Base-by-base conservation (phyloP, 495 filamentous ascomycete genomes). In the Penicillium salamii region DNA sequence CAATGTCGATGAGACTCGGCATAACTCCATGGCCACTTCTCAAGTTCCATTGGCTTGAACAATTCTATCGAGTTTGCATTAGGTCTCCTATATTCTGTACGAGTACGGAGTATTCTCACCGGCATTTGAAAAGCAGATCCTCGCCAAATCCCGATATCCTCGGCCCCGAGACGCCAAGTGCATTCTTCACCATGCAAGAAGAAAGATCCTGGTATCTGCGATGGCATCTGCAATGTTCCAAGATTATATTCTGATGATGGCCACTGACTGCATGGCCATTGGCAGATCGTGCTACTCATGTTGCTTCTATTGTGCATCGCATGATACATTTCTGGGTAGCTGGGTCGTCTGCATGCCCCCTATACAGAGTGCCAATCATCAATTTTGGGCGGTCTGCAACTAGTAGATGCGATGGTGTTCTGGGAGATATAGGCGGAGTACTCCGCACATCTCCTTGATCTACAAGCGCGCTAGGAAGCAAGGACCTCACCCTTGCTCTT, bases 141-240 rank as follows among this genome's bases (percentile, higher is more conserved):
- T 44, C 29, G 15, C 12, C 24, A 15, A 43, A 43, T 32, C 9
- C 17, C 19, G 41, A 31, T 18, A 32, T 43, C 41, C 31, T 12
- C 36, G 1, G 15, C 14, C 19, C 29, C 5, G 18, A 23, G 9
- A 15, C 5, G n/a, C 29, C 29, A 32, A 19, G 42, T 34, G 28
- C 29, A 34, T 44, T 44, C 42, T 44, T 44, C 42, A 43, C 26
- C 37, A 31, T 33, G 42, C 29, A 44, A 18, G 41, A 17, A 32
- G 17, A 6, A 19, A 14, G n/a, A 21, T 33, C 13, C 12, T 24
- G 18, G 8, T 18, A 23, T 31, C 42, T 44, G 42, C 42, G n/a
- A n/a, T n/a, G n/a, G n/a, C n/a, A n/a, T n/a, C n/a, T n/a, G n/a
- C n/a, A n/a, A n/a, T n/a, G n/a, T n/a, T n/a, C n/a, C n/a, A n/a